A percentile compares a stretch with the other conserved stretches of the same genome.
Evolutionary conservation across 495 filamentous ascomycete genomes (phyloP).

Genomic region (Penicillium lividum): DNA sequence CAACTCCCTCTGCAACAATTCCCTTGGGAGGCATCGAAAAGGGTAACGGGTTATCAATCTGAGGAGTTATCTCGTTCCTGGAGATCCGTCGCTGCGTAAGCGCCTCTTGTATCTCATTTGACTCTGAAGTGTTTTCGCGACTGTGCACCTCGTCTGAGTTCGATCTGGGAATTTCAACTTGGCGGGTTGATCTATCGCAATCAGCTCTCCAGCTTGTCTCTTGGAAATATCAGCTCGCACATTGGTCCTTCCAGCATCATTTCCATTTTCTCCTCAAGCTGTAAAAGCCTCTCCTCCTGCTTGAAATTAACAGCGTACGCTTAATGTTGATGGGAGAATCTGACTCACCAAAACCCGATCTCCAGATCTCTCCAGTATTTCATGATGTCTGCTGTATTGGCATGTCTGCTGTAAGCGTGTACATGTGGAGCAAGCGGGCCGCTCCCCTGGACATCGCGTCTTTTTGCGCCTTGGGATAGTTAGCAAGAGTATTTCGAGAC

Average conservation of each 20-base stretch:
- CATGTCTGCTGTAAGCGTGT: constrained; percentile 41
- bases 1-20: constrained; percentile 28
- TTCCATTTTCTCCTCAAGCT: constrained; percentile 46
- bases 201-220: constrained; percentile 9
- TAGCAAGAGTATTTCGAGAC: not conserved
- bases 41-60: constrained; percentile 19
- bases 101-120: constrained; percentile 2
- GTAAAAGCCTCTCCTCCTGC: constrained; percentile 43
- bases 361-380: constrained; percentile 11
- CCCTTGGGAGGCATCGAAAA: constrained; percentile 26
- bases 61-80: constrained; percentile 13
- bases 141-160: constrained; percentile 3
- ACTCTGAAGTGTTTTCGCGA: constrained; percentile 12
- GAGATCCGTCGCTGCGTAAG: constrained; percentile 2
- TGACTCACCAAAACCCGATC: constrained; percentile 22
- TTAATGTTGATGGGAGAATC: constrained; percentile 3
- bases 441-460: constrained; percentile 47
- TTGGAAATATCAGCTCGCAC: constrained; percentile 15
- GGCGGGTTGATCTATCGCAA: constrained; percentile 15
- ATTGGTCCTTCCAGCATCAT: constrained; percentile 35
- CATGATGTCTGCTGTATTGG: constrained; percentile 32
- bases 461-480: constrained; percentile 39
- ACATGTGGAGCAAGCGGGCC: constrained; percentile 45
- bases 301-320: constrained; percentile 11
- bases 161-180: constrained; percentile 15